These are phyloP conservation scores for Zopfochytrium polystomum DNA, from an alignment of 371 early-diverging fungal genomes.

Conservation along the genomic window DNA sequence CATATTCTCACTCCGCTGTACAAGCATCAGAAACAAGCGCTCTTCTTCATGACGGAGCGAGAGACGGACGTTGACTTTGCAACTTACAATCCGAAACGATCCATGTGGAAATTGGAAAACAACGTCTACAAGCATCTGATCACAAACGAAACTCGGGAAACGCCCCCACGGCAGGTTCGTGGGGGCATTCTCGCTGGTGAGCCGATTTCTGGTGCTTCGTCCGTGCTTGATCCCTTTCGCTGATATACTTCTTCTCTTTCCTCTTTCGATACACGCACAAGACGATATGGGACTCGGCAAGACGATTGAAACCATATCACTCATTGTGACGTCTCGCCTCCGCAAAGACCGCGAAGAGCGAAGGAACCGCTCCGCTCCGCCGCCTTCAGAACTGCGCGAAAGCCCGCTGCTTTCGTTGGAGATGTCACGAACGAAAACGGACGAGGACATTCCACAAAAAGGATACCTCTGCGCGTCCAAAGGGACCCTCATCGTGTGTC, in stretches of 20 bases:
- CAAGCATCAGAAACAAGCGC: slow-evolving; percentile 62
- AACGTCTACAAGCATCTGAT: slow-evolving; percentile 45
- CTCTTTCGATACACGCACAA: background rate
- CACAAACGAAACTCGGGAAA: slow-evolving; percentile 40
- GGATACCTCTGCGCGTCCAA: too few relatives aligned
- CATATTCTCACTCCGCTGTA: slow-evolving; percentile 49
- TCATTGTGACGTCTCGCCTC: slow-evolving; percentile 40
- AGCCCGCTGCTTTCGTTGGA: too few relatives aligned
- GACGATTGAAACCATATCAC: slow-evolving; percentile 59
- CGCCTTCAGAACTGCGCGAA: too few relatives aligned
- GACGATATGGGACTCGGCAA: slow-evolving; percentile 68
- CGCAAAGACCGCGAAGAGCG: too few relatives aligned
- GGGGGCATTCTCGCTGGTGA: slow-evolving; percentile 48
- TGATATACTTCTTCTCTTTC: background rate
- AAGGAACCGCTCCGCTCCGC: too few relatives aligned
- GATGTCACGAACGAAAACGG: too few relatives aligned
- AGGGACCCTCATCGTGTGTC: slow-evolving; percentile 65
- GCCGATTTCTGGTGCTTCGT: too few relatives aligned
- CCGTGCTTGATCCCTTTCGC: background rate
- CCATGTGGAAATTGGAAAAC: slow-evolving; percentile 28
- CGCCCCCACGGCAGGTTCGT: slow-evolving; percentile 33
- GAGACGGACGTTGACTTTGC: slow-evolving; percentile 48
- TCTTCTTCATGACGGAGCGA: slow-evolving; percentile 54
- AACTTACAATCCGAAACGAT: slow-evolving; percentile 25
- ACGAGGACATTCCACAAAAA: too few relatives aligned